Percentiles rank a stretch among this genome's conserved stretches.
Conservation (phyloP, 2,329 filamentous ascomycete genomes). For the Rhynchosporium secalis region DNA sequence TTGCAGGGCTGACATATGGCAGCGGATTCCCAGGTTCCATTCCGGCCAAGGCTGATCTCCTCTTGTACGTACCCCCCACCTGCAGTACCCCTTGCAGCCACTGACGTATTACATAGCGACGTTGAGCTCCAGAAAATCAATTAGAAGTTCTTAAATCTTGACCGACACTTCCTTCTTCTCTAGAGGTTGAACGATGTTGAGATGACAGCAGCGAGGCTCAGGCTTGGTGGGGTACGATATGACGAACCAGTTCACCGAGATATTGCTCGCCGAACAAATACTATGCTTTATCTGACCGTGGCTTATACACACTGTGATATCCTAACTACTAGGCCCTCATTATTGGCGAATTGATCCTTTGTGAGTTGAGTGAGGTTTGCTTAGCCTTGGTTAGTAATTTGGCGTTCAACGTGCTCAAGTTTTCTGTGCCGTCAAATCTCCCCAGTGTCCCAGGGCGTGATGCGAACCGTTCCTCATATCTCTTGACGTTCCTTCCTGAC, state of each 20-base stretch:
- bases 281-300: conserved; percentile 10
- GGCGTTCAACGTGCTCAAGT: neutral
- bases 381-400: neutral
- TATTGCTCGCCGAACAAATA: conserved; percentile 5
- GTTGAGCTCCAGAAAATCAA: conserved; percentile 68
- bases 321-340: neutral
- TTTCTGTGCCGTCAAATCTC: neutral
- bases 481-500: no score
- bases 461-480: neutral
- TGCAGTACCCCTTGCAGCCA: conserved; percentile 8
- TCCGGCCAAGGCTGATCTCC: conserved; percentile 69
- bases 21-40: conserved; percentile 81
- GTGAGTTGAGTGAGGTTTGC: neutral
- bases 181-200: conserved; percentile 18
- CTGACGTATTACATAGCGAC: conserved; percentile 50
- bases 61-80: conserved; percentile 70
- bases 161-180: conserved; percentile 9
- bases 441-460: neutral
- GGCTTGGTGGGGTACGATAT: conserved; percentile 18
- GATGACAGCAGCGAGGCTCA: conserved; percentile 23
- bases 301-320: conserved; percentile 3
- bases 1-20: conserved; percentile 23
- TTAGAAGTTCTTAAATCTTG: conserved; percentile 33
- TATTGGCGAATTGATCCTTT: neutral
- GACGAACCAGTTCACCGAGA: conserved; percentile 8